Percentiles rank a stretch among this genome's conserved stretches.
Conservation (phyloP, 495 filamentous ascomycete species). For the Sabuloglossum arenarium region DNA sequence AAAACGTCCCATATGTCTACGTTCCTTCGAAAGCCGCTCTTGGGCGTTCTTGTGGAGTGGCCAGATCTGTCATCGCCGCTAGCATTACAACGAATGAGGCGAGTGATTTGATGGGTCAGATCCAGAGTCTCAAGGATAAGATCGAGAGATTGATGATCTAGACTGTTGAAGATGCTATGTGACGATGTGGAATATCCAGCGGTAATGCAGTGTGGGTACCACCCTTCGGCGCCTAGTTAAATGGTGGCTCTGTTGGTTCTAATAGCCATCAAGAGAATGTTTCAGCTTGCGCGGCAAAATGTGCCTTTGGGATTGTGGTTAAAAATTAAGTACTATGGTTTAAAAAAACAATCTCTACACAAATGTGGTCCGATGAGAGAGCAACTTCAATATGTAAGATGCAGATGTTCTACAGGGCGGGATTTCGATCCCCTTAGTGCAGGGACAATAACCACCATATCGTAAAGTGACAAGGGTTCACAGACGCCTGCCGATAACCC, state of each 20-base stretch:
- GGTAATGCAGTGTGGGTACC: not conserved
- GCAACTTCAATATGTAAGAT: no score
- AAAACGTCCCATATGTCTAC: conserved; percentile 56
- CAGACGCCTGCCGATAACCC: not conserved
- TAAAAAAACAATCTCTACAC: no score
- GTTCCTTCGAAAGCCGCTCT: conserved; percentile 48
- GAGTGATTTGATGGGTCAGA: conserved; percentile 66
- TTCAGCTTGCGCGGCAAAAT: not conserved
- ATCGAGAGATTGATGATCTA: conserved; percentile 91
- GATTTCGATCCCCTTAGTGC: not conserved
- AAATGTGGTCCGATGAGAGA: no score
- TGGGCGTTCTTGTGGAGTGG: conserved; percentile 69
- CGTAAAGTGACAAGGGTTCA: not conserved
- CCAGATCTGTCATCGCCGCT: conserved; percentile 65
- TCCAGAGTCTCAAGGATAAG: conserved; percentile 74
- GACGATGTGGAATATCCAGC: not conserved
- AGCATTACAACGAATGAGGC: conserved; percentile 89
- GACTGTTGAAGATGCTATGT: not conserved
- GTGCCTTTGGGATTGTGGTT: not conserved
- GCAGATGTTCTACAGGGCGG: no score
- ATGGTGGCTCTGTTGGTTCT: no score
- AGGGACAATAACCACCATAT: not conserved
- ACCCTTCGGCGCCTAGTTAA: not conserved
- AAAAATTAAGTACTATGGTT: not conserved
- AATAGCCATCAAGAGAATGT: no score